Evolutionary conservation across 768 basidiomycete genomes (phyloP).

Genomic region (Boletus pseudopeckii): DNA sequence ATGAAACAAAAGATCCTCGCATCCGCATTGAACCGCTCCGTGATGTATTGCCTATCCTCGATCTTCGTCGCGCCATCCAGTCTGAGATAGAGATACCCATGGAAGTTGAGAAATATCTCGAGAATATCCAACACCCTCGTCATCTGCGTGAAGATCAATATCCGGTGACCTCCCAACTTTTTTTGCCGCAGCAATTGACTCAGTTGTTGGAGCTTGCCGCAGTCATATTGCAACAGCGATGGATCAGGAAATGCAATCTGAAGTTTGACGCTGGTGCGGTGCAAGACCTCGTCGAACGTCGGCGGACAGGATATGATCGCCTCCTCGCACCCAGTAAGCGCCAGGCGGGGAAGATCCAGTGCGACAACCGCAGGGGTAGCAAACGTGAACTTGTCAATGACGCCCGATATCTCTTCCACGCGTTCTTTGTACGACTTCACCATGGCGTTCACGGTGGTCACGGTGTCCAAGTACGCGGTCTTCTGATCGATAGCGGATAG

Average conservation of each 20-base stretch:
- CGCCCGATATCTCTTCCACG: slow-evolving; percentile 46
- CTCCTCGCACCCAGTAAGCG: slow-evolving; percentile 45
- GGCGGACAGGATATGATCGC: slow-evolving; percentile 31
- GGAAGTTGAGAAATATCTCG: slow-evolving; percentile 88
- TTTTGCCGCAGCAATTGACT: slow-evolving; percentile 75
- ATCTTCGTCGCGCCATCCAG: slow-evolving; percentile 94
- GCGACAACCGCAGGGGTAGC: slow-evolving; percentile 78
- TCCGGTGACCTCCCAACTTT: slow-evolving; percentile 84
- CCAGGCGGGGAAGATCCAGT: slow-evolving; percentile 63
- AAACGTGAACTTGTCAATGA: slow-evolving; percentile 73
- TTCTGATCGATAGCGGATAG: slow-evolving; percentile 40
- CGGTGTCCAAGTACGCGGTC: slow-evolving; percentile 41
- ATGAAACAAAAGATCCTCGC: slow-evolving; percentile 85
- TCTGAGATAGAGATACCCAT: slow-evolving; percentile 91
- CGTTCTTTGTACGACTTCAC: slow-evolving; percentile 67
- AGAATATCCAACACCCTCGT: slow-evolving; percentile 90
- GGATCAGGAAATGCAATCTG: slow-evolving; percentile 94
- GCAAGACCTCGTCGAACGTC: slow-evolving; percentile 66
- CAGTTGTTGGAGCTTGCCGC: slow-evolving; percentile 89
- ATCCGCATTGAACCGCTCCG: slow-evolving; percentile 83
- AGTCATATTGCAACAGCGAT: slow-evolving; percentile 89
- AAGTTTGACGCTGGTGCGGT: slow-evolving; percentile 73
- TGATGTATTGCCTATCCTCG: slow-evolving; percentile 89
- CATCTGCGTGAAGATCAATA: slow-evolving; percentile 98
- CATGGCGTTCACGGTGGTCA: slow-evolving; percentile 39